Percentiles rank a stretch among this genome's conserved stretches.
These are phyloP conservation scores for Celoporthe dispersa DNA, from an alignment of 2,329 filamentous ascomycete genomes.

Conservation along the genomic window DNA sequence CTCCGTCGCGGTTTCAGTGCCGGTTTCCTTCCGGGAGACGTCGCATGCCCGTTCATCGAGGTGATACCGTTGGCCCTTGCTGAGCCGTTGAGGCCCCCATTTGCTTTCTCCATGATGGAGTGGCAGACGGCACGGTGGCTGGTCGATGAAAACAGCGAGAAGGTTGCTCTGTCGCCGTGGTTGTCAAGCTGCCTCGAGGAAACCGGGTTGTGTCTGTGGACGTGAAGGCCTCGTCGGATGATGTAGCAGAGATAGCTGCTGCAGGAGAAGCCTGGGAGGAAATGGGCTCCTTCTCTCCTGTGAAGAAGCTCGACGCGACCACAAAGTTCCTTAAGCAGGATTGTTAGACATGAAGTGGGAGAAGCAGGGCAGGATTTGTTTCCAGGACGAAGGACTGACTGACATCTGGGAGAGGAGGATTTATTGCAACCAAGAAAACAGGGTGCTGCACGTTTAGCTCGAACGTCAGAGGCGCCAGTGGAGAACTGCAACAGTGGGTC, in stretches of 20 bases:
- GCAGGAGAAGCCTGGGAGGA: not conserved
- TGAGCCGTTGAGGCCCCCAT: conserved; percentile 43
- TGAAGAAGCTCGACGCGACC: not conserved
- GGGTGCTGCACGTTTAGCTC: conserved; percentile 24
- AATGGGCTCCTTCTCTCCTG: not conserved
- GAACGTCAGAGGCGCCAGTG: conserved; percentile 29
- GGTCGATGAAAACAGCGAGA: conserved; percentile 10
- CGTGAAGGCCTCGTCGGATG: not conserved
- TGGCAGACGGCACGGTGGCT: conserved; percentile 23
- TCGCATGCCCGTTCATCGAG: conserved; percentile 44
- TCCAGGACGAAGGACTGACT: not conserved
- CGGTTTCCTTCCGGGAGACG: conserved; percentile 39
- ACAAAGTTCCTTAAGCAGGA: not conserved
- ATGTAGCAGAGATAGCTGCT: not conserved
- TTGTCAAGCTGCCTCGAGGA: not conserved
- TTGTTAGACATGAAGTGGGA: not conserved
- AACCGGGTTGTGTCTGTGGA: conserved; percentile 1
- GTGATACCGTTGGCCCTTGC: conserved; percentile 37
- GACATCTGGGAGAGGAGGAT: conserved; percentile 2
- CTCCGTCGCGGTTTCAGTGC: conserved; percentile 35
- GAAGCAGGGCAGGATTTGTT: not conserved
- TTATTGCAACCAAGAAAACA: conserved; percentile 20
- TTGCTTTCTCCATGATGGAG: conserved; percentile 45
- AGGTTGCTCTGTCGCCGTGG: not conserved
- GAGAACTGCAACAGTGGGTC: not conserved